Evolutionary conservation across 1,139 yeast genomes (phyloP).

Genomic region (Protomyces arabidopsidicola): DNA sequence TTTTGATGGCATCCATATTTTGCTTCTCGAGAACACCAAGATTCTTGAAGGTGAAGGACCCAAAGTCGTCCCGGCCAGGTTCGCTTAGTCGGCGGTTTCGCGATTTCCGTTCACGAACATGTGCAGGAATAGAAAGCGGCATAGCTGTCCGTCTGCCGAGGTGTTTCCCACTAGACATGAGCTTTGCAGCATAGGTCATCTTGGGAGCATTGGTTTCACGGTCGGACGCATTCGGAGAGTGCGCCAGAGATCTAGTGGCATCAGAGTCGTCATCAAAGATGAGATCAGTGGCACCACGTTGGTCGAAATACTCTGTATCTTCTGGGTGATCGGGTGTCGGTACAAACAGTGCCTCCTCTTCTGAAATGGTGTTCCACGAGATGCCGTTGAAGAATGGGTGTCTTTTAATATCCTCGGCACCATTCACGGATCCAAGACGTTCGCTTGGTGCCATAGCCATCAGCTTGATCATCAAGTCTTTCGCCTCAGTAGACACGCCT

Average conservation of each 20-base stretch:
- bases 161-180: not conserved
- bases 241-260: conserved; percentile 11
- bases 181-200: not conserved
- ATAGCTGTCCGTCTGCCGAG: conserved; percentile 31
- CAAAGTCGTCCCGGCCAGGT: conserved; percentile 63
- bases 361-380: conserved; percentile 70
- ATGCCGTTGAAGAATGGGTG: conserved; percentile 74
- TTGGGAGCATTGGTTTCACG: conserved; percentile 11
- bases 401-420: conserved; percentile 68
- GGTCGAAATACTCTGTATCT: conserved; percentile 85
- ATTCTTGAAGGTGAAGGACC: conserved; percentile 86
- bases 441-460: conserved; percentile 58
- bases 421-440: conserved; percentile 63
- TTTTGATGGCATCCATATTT: conserved; percentile 82
- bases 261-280: conserved; percentile 41
- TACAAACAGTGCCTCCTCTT: conserved; percentile 74
- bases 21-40: conserved; percentile 87
- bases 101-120: conserved; percentile 57
- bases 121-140: conserved; percentile 53
- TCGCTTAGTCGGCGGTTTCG: conserved; percentile 63
- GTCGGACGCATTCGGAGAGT: conserved; percentile 8
- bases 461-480: conserved; percentile 62
- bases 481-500: conserved; percentile 60
- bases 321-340: conserved; percentile 79
- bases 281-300: conserved; percentile 74